Evolutionary conservation across 2,329 filamentous ascomycete genomes (phyloP), one percentile per base, ranked within the genome.

Genomic region (Phialocephala subalpina): DNA sequence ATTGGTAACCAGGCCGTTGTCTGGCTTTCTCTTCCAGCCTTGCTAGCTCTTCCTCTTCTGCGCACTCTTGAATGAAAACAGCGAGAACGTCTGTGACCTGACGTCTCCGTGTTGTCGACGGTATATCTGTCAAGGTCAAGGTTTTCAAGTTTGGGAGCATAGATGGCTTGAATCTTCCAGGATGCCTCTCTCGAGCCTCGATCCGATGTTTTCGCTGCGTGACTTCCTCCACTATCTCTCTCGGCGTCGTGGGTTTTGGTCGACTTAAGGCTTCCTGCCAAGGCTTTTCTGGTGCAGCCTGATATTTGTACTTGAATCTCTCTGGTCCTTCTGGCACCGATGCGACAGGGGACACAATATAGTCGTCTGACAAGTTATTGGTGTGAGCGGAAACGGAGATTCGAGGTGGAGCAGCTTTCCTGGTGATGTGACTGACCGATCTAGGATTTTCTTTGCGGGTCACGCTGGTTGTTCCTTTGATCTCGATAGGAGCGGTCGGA

Each of bases 11-110:
- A 38, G 56, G 25, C 16, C 7, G 36, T n/a, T 58, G 29, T 49
- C 29, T 45, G 22, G 59, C 33, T 18, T 57, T 57, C 25, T 64
- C 49, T 49, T 66, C 62, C 6, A 72, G 53, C 22, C 57, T 60
- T 2, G 69, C 69, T 1, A 72, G 53, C 45, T 70, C 64, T 64
- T 69, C 66, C 45, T 70, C 67, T 45, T 71, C 70, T 9, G 69
- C 70, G 36, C 65, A 66, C 61, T 72, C 67, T 58, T 69, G 69
- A 16, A 72, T 69, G 22, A 70, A 69, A 4, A 67, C 42, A 1
- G 53, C 33, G n/a, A 72, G 55, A 1, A 65, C 62, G 11, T 67
- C 55, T 16, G 63, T 60, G 16, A 69, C 57, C 16, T 57, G 58
- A 4, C 49, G 63, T 5, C 61, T 53, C 11, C 55, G 56, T 8